Percentiles rank a stretch among this genome's conserved stretches.
These are phyloP conservation scores for Sporobolomyces phaffii DNA, from an alignment of 768 basidiomycete species.

Conservation along the genomic window DNA sequence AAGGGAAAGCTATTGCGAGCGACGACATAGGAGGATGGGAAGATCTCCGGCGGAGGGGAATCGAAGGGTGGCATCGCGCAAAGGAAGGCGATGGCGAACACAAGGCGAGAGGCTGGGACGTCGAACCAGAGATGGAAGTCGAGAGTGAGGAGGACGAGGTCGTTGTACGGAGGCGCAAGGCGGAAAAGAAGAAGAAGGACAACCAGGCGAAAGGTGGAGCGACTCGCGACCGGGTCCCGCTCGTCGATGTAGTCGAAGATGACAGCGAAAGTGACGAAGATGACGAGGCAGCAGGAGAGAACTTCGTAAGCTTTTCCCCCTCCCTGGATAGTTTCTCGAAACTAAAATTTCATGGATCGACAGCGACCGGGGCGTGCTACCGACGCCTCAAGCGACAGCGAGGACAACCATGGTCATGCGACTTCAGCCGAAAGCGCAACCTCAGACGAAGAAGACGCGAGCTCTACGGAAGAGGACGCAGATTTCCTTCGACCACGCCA, in stretches of 20 bases:
- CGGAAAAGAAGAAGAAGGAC: neutral
- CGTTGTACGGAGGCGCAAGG: slow-evolving; percentile 1
- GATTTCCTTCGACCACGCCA: neutral
- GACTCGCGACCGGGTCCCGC: no score
- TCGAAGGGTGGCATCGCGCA: neutral
- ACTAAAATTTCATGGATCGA: no score
- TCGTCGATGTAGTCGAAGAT: neutral
- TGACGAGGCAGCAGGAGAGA: slow-evolving; percentile 46
- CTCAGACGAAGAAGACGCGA: neutral
- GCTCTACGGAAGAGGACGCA: neutral
- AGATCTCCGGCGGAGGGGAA: neutral
- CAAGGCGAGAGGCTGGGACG: slow-evolving; percentile 21
- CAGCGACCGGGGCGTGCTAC: neutral
- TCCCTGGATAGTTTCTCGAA: neutral
- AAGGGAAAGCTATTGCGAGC: no score
- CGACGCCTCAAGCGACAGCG: neutral
- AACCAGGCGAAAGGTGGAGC: neutral
- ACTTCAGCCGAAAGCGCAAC: neutral
- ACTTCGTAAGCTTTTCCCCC: slow-evolving; percentile 40
- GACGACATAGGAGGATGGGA: slow-evolving; percentile 6
- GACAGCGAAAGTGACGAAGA: slow-evolving; percentile 37
- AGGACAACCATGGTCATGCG: neutral
- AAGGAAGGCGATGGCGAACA: neutral
- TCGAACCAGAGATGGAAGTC: slow-evolving; percentile 26
- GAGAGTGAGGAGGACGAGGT: slow-evolving; percentile 35